phyloP scores from a whole-genome alignment of 2,329 filamentous ascomycete genomes.

The Colletotrichum caudatum region DNA sequence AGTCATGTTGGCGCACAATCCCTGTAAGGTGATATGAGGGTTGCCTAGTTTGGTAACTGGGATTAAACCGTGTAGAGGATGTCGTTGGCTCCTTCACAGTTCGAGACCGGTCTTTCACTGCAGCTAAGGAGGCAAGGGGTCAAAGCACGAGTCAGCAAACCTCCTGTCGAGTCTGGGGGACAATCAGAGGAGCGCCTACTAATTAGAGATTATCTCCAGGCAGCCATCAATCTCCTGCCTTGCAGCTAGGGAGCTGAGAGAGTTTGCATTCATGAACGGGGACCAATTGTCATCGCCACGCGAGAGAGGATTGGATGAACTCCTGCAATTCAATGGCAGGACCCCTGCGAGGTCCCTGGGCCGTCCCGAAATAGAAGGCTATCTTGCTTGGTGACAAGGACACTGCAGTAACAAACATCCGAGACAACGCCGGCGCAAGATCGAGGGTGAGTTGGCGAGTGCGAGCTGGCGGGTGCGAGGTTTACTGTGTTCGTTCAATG shows the following conservation, averaged over 20 bases:
- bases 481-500: neutral
- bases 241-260: neutral
- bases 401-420: neutral
- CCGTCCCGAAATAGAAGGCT: constrained; percentile 24
- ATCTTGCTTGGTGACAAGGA: neutral
- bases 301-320: constrained; percentile 31
- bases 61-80: neutral
- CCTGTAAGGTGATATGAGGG: neutral
- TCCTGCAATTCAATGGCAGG: constrained; percentile 10
- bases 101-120: constrained; percentile 7
- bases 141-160: constrained; percentile 8
- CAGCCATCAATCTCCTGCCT: constrained; percentile 27
- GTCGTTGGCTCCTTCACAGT: neutral
- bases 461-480: neutral
- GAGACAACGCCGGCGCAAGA: neutral
- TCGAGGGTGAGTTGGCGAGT: neutral
- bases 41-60: constrained; percentile 1
- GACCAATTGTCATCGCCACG: neutral
- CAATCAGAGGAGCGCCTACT: neutral
- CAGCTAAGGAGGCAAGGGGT: neutral
- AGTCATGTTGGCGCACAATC: neutral
- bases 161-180: neutral
- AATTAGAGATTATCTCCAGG: constrained; percentile 23
- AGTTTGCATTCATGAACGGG: constrained; percentile 21
- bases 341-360: neutral